A percentile compares a stretch with the other conserved stretches of the same genome.
phyloP scores from a whole-genome alignment of 768 basidiomycete genomes.

The Suillus tomentosus region DNA sequence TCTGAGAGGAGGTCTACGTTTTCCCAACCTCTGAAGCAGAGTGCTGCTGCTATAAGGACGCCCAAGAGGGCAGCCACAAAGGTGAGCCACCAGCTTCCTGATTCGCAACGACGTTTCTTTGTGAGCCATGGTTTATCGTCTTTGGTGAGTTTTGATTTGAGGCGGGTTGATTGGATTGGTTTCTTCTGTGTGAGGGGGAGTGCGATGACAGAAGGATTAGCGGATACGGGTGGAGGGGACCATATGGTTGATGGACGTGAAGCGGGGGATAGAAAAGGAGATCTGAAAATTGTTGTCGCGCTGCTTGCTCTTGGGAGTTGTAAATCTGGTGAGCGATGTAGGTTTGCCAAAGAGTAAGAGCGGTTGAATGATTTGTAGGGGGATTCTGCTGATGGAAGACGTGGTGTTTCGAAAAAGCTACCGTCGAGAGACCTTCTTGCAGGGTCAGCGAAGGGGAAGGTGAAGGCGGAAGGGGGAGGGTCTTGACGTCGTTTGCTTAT shows the following conservation, averaged over 20 bases:
- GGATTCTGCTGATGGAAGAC: slow-evolving; percentile 38
- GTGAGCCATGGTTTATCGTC: slow-evolving; percentile 51
- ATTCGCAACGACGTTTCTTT: slow-evolving; percentile 32
- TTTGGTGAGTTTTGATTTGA: slow-evolving; percentile 51
- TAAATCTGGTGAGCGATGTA: slow-evolving; percentile 34
- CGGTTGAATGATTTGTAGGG: slow-evolving; percentile 41
- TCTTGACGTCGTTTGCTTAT: background rate
- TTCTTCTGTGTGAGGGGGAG: slow-evolving; percentile 42
- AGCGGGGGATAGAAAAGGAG: slow-evolving; percentile 70
- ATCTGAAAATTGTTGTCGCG: slow-evolving; percentile 55
- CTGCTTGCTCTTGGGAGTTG: slow-evolving; percentile 44
- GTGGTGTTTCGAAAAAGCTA: slow-evolving; percentile 19
- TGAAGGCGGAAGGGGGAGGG: slow-evolving; percentile 44
- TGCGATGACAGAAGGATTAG: slow-evolving; percentile 28
- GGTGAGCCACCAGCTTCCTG: slow-evolving; percentile 51
- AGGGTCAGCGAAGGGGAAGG: slow-evolving; percentile 42
- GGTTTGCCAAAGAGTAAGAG: slow-evolving; percentile 26
- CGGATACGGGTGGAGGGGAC: slow-evolving; percentile 50
- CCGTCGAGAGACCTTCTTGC: background rate
- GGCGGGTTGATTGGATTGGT: slow-evolving; percentile 45
- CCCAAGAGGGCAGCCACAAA: slow-evolving; percentile 45
- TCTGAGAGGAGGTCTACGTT: slow-evolving; percentile 39
- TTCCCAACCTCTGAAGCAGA: slow-evolving; percentile 49
- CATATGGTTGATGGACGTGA: slow-evolving; percentile 65
- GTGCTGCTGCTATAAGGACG: slow-evolving; percentile 38